These are phyloP conservation scores for Botrytis pseudocinerea DNA, from an alignment of 2,329 filamentous ascomycete species.

Conservation along the genomic window DNA sequence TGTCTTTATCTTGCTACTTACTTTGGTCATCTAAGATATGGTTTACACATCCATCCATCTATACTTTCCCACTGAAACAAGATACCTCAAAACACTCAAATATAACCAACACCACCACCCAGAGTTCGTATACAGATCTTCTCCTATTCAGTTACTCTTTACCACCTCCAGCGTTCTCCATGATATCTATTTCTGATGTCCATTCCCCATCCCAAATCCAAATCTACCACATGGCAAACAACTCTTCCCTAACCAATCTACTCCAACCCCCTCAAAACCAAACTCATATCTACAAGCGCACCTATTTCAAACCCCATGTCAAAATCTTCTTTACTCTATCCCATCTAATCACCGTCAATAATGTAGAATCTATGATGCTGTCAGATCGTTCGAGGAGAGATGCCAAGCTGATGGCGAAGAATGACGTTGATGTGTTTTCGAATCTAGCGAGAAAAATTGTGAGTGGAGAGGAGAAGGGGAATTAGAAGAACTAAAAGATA, in stretches of 20 bases:
- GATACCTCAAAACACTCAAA: not conserved
- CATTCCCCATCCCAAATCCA: not conserved
- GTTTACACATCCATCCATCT: slow-evolving; percentile 40
- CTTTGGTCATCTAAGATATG: slow-evolving; percentile 70
- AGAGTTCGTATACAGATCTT: not conserved
- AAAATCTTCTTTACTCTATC: not conserved
- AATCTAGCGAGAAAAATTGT: not conserved
- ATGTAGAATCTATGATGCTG: not conserved
- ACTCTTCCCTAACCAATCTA: not conserved
- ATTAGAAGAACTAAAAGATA: not conserved
- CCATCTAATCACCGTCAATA: not conserved
- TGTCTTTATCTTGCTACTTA: slow-evolving; percentile 74
- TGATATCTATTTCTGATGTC: not conserved
- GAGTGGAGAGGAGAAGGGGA: accelerated
- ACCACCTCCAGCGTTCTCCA: not conserved
- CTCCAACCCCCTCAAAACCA: not conserved
- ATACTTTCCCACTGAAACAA: not conserved
- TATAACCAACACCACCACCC: not conserved
- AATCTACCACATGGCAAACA: not conserved
- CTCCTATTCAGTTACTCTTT: not conserved
- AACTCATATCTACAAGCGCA: not conserved
- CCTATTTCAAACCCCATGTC: not conserved
- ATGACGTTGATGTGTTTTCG: not conserved
- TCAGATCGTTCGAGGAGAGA: not conserved
- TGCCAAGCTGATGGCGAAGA: not conserved